Evolutionary conservation across 23 red algal genomes (phyloP).

Genomic region (Gracilaria gracilis): DNA sequence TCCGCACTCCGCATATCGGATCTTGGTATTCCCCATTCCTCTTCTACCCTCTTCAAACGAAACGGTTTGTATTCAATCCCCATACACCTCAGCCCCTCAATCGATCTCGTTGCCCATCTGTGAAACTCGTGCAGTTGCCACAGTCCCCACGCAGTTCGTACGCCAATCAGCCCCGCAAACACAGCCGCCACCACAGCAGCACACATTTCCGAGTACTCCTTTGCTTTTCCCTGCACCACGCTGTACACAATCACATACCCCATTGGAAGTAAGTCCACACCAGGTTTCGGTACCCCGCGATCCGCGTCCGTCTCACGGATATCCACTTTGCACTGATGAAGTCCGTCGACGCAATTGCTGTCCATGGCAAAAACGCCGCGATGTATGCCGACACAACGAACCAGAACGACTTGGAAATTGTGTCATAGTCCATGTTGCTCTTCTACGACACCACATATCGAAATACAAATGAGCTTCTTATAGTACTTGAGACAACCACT

Average conservation of each 20-base stretch:
- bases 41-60: not conserved
- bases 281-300: not conserved
- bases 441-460: no score
- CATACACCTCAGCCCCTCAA: not conserved
- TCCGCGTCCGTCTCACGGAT: not conserved
- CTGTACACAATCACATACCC: not conserved
- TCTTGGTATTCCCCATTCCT: not conserved
- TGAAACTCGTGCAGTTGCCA: constrained; percentile 14
- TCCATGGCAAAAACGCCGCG: constrained; percentile 26
- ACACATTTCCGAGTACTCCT: constrained; percentile 1
- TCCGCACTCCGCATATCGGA: not conserved
- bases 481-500: no score
- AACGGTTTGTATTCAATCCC: constrained; percentile 12
- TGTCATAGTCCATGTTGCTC: no score
- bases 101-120: not conserved
- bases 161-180: not conserved
- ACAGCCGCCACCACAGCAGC: not conserved
- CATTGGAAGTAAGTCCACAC: not conserved
- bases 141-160: not conserved
- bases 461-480: no score
- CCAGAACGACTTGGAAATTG: no score
- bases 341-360: not conserved
- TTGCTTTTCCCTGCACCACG: constrained; percentile 2
- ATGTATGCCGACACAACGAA: not conserved
- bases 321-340: not conserved